phyloP scores from a whole-genome alignment of 257 asterid genomes.

The Henckelia pumila region DNA sequence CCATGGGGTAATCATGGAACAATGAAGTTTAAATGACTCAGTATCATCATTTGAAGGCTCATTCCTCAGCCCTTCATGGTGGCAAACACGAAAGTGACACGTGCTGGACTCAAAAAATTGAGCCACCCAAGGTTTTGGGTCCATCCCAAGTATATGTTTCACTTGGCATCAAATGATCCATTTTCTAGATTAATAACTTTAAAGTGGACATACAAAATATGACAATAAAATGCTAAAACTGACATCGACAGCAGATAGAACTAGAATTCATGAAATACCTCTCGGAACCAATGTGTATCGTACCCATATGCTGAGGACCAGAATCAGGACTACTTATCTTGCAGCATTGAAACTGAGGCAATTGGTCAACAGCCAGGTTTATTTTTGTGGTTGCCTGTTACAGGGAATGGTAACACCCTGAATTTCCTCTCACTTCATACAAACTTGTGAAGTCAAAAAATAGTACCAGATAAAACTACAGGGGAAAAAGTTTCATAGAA shows the following conservation, averaged over 20 bases:
- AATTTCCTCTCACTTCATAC: conserved; percentile 25
- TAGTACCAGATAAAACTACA: conserved; percentile 4
- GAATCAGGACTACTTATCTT: conserved; percentile 51
- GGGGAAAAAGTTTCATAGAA: background rate
- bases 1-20: background rate
- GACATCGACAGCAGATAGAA: conserved; percentile 17
- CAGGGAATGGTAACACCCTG: conserved; percentile 28
- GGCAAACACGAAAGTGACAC: background rate
- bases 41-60: background rate
- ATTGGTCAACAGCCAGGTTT: conserved; percentile 74
- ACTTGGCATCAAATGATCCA: conserved; percentile 2
- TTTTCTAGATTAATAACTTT: background rate
- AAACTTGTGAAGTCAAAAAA: no score
- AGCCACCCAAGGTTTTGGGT: background rate
- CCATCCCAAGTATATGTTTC: background rate
- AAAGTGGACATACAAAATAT: conserved; percentile 6
- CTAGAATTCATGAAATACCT: conserved; percentile 43
- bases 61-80: conserved; percentile 17
- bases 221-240: conserved; percentile 14
- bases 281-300: conserved; percentile 91
- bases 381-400: conserved; percentile 92
- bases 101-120: background rate
- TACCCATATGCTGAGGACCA: conserved; percentile 95
- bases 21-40: background rate
- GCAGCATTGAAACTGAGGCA: conserved; percentile 84